Evolutionary conservation across 345 rosid species (phyloP), one percentile per base, ranked within the genome.

Genomic region (Salix koriyanagi): DNA sequence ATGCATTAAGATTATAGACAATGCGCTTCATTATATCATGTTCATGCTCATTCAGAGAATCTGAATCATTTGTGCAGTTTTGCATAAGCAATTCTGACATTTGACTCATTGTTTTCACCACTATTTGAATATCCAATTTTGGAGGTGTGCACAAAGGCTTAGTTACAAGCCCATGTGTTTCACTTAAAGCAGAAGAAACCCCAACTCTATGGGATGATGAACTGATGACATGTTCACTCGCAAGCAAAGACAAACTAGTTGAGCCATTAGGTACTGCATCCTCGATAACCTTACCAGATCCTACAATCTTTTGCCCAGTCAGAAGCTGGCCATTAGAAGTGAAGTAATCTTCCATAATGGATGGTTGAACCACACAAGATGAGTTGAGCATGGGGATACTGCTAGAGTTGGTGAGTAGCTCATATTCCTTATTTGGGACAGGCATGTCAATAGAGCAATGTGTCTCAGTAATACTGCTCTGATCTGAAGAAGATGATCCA

Each of bases 51-150:
- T 79, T 72, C 65, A 68, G 21, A 72, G 83, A 80, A 78, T 79
- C 83, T 69, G 61, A 41, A 73, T 74, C 78, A 23, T 77, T 82
- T 76, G 84, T 76, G 86, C 70, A 79, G 70, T 84, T 88, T 75
- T 77, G 81, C 58, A 79, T 66, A 71, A 90, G 92, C 75, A 88
- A 82, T 85, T 84, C 83, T 19, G 91, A 90, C 39, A 90, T 66
- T 62, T 76, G 83, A 69, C 82, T 84, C 74, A 90, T 83, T 15
- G 85, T 77, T 32, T 76, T 81, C 74, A 88, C 80, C 44, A 87
- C 73, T 77, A 65, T 75, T 66, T 82, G 76, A 75, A 76, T 81
- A 79, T 87, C 85, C 23, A 84, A n/a, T 71, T 78, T 77, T 36
- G 81, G 77, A 76, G 80, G 70, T 36, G 65, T 61, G 46, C 26